Conservation (phyloP, 2,329 filamentous ascomycete genomes). For the Penicillium sp. region DNA sequence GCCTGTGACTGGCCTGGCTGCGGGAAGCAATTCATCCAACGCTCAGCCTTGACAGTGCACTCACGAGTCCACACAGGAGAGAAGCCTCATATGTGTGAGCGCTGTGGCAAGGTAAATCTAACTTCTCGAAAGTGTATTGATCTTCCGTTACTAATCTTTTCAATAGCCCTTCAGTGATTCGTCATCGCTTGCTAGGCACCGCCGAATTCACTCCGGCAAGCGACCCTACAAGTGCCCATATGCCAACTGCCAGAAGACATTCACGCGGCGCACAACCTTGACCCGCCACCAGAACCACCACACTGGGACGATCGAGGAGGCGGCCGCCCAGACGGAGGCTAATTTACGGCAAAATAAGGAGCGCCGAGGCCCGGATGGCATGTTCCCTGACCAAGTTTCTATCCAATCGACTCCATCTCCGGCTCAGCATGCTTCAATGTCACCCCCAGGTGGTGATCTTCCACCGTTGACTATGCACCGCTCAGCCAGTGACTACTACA, state of each 20-base stretch:
- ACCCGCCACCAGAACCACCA: slow-evolving; percentile 96
- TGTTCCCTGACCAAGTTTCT: slow-evolving; percentile 51
- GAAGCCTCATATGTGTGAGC: slow-evolving; percentile 97
- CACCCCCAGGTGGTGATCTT: slow-evolving; percentile 77
- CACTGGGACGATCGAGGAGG: slow-evolving; percentile 92
- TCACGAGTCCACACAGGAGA: slow-evolving; percentile 95
- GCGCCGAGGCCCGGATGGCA: slow-evolving; percentile 41
- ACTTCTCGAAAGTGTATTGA: neutral
- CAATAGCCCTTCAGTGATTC: slow-evolving; percentile 91
- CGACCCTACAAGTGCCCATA: slow-evolving; percentile 97
- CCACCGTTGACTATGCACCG: slow-evolving; percentile 72
- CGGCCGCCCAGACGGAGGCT: slow-evolving; percentile 83
- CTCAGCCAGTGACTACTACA: slow-evolving; percentile 72
- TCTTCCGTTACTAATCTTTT: neutral
- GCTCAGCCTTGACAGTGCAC: slow-evolving; percentile 93
- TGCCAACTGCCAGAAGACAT: slow-evolving; percentile 97
- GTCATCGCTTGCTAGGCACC: slow-evolving; percentile 88
- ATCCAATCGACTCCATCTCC: slow-evolving; percentile 75
- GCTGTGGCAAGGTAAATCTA: slow-evolving; percentile 82
- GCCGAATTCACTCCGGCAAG: slow-evolving; percentile 93
- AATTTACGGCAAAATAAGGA: slow-evolving; percentile 67
- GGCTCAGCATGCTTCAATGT: slow-evolving; percentile 78
- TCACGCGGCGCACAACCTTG: slow-evolving; percentile 91
- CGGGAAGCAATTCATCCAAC: slow-evolving; percentile 95
- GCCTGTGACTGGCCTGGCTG: slow-evolving; percentile 88